phyloP scores from a whole-genome alignment of 2,329 filamentous ascomycete genomes.

The Juglanconis sp. region DNA sequence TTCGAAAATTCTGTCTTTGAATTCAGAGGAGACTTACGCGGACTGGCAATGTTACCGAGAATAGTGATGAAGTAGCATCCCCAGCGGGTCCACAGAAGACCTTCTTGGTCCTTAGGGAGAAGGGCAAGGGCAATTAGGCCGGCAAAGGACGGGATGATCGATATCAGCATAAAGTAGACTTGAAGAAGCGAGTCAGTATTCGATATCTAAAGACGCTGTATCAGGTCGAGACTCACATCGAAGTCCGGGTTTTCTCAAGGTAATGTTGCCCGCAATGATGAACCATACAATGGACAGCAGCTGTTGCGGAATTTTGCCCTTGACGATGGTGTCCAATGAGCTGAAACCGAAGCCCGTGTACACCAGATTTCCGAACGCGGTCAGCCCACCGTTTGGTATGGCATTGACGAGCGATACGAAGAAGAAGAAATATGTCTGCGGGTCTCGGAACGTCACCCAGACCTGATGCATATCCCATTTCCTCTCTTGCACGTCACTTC shows the following conservation, averaged over 20 bases:
- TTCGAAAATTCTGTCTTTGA: background rate
- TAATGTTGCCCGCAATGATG: conserved; percentile 23
- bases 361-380: conserved; percentile 30
- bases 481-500: conserved; percentile 25
- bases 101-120: conserved; percentile 22
- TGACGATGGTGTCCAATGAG: conserved; percentile 28
- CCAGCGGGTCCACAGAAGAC: conserved; percentile 29
- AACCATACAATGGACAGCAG: conserved; percentile 28
- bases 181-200: background rate
- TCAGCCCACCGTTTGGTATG: conserved; percentile 31
- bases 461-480: conserved; percentile 21
- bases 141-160: conserved; percentile 28
- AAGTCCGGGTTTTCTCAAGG: conserved; percentile 26
- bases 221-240: conserved; percentile 24
- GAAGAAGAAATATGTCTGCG: conserved; percentile 34
- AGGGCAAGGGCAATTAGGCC: conserved; percentile 30
- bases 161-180: conserved; percentile 29
- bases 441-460: conserved; percentile 18
- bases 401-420: conserved; percentile 32
- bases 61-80: conserved; percentile 30
- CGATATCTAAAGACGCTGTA: background rate
- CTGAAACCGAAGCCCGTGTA: conserved; percentile 32
- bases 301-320: conserved; percentile 30
- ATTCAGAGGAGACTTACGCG: conserved; percentile 5
- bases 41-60: conserved; percentile 25